These are phyloP conservation scores for Lachancea fermentati DNA, from an alignment of 805 yeast genomes.

Conservation along the genomic window DNA sequence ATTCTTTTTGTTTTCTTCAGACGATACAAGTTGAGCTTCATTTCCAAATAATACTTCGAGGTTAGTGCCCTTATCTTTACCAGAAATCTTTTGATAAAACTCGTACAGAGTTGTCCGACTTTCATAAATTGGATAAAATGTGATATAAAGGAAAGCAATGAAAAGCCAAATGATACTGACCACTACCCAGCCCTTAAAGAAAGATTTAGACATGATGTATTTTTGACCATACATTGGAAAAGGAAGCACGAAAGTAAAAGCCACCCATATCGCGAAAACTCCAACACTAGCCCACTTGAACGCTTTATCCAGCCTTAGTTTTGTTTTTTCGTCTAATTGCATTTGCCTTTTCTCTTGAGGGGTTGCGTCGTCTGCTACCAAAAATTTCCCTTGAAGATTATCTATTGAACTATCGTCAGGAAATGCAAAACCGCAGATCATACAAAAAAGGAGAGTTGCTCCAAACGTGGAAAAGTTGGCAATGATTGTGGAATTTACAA, in stretches of 20 bases:
- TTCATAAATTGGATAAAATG: conserved; percentile 33
- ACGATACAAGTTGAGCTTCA: too few species aligned
- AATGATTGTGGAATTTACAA: conserved; percentile 39
- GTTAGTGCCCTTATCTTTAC: too few species aligned
- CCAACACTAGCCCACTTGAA: conserved; percentile 22
- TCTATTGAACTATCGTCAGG: conserved; percentile 27
- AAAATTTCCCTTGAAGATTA: conserved; percentile 20
- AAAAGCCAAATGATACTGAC: conserved; percentile 34
- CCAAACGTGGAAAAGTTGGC: conserved; percentile 39
- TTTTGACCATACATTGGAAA: conserved; percentile 32
- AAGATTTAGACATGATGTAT: conserved; percentile 30
- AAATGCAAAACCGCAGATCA: conserved; percentile 16
- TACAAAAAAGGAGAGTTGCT: conserved; percentile 28
- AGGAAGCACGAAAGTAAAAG: conserved; percentile 30
- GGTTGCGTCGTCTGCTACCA: conserved; percentile 34
- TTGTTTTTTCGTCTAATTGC: conserved; percentile 17
- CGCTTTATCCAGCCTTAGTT: conserved; percentile 21
- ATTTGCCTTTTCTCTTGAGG: conserved; percentile 28
- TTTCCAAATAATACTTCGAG: too few species aligned
- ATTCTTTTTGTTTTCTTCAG: too few species aligned
- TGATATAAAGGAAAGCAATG: conserved; percentile 29
- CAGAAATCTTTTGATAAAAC: too few species aligned
- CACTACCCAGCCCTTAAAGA: conserved; percentile 33
- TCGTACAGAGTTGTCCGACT: too few species aligned
- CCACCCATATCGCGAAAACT: conserved; percentile 16